phyloP scores from a whole-genome alignment of 805 yeast species.

The Ascoidea tarda region DNA sequence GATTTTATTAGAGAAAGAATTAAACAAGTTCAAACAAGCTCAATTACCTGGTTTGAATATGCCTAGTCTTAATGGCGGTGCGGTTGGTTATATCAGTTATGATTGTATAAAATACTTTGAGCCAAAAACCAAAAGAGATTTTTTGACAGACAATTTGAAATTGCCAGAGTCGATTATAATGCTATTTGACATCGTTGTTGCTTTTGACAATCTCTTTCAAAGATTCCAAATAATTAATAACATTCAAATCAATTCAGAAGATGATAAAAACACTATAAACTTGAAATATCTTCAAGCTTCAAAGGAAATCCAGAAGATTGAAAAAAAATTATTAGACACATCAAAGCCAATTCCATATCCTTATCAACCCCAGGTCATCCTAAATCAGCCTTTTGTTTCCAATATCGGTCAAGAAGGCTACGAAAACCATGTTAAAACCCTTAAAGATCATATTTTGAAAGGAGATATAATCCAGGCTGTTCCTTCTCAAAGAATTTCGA shows the following conservation, averaged over 20 bases:
- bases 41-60: slow-evolving; percentile 53
- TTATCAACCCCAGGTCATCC: slow-evolving; percentile 56
- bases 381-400: slow-evolving; percentile 60
- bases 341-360: slow-evolving; percentile 42
- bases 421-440: slow-evolving; percentile 59
- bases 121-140: slow-evolving; percentile 66
- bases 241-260: slow-evolving; percentile 30
- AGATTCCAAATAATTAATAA: slow-evolving; percentile 85
- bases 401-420: slow-evolving; percentile 93
- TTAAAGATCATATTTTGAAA: slow-evolving; percentile 69
- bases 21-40: slow-evolving; percentile 51
- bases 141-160: slow-evolving; percentile 61
- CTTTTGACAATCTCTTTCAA: slow-evolving; percentile 89
- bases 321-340: slow-evolving; percentile 30
- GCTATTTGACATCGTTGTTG: slow-evolving; percentile 83
- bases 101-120: slow-evolving; percentile 96
- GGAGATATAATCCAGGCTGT: slow-evolving; percentile 98
- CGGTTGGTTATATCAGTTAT: slow-evolving; percentile 88
- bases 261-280: slow-evolving; percentile 19
- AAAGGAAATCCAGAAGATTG: slow-evolving; percentile 41
- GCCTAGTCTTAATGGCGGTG: slow-evolving; percentile 86
- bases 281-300: slow-evolving; percentile 40
- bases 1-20: slow-evolving; percentile 55
- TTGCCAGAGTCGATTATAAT: slow-evolving; percentile 88
- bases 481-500: slow-evolving; percentile 92